Percentiles rank a stretch among this genome's conserved stretches.
phyloP scores from a whole-genome alignment of 2,329 filamentous ascomycete genomes.

The Nemania diffusa region DNA sequence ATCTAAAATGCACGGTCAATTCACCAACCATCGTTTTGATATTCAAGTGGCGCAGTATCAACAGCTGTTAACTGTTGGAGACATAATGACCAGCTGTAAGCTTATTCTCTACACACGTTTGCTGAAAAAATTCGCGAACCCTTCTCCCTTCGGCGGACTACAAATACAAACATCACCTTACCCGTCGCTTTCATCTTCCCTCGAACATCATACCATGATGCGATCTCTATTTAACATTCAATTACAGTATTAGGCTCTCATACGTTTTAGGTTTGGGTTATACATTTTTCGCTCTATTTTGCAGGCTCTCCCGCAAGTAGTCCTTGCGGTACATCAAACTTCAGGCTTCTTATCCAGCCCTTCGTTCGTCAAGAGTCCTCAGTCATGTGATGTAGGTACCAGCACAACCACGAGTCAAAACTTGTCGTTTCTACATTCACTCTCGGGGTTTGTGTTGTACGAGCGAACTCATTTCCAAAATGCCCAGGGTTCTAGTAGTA shows the following conservation, averaged over 20 bases:
- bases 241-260: too few species aligned
- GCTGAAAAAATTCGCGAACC: not conserved
- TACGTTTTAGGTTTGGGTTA: too few species aligned
- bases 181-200: not conserved
- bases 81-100: not conserved
- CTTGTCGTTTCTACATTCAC: constrained; percentile 17
- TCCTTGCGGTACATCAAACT: not conserved
- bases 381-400: constrained; percentile 31
- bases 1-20: not conserved
- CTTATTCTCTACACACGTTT: too few species aligned
- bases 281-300: not conserved
- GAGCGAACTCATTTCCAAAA: constrained; percentile 44
- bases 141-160: not conserved
- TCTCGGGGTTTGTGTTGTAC: constrained; percentile 14
- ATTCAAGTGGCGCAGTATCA: not conserved
- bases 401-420: constrained; percentile 40
- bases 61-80: constrained; percentile 5
- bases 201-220: not conserved
- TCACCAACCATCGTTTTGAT: not conserved
- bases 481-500: constrained; percentile 38
- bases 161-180: not conserved
- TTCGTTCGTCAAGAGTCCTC: constrained; percentile 1
- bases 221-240: not conserved
- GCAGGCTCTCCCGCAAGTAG: not conserved
- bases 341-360: not conserved